Conservation (phyloP, 192 early-diverging fungal genomes). For the Entrophospora sp. region DNA sequence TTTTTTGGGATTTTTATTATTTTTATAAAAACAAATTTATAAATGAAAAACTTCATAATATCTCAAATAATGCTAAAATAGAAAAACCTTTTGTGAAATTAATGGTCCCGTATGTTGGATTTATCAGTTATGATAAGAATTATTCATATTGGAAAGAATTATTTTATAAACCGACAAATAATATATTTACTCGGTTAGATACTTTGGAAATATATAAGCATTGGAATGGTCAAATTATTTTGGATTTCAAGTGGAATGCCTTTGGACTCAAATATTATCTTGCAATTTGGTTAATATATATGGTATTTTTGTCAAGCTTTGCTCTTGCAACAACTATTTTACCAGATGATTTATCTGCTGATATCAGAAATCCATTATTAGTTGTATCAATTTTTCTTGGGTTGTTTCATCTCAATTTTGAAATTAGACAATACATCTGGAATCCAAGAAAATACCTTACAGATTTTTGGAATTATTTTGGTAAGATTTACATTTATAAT, state of each 20-base stretch:
- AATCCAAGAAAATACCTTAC: not conserved
- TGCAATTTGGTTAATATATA: not conserved
- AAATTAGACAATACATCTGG: not conserved
- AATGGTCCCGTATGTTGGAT: no score
- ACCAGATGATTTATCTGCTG: not conserved
- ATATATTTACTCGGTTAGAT: not conserved
- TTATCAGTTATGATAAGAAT: no score
- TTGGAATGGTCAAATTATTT: not conserved
- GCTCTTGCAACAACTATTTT: not conserved
- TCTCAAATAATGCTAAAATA: no score
- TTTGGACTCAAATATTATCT: not conserved
- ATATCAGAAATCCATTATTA: not conserved
- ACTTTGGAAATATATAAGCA: not conserved
- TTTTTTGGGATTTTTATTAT: no score
- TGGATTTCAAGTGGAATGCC: slow-evolving; percentile 4
- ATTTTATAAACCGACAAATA: no score
- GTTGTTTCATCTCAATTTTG: not conserved
- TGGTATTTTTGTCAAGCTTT: not conserved
- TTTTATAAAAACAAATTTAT: no score
- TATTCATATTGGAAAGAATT: no score
- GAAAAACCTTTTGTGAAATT: no score
- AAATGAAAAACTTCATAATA: no score
- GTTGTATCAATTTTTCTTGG: not conserved
- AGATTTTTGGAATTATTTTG: not conserved
- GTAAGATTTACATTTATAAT: not conserved